Base-by-base conservation (phyloP, 2,329 filamentous ascomycete species). In the Talaromyces sp. region DNA sequence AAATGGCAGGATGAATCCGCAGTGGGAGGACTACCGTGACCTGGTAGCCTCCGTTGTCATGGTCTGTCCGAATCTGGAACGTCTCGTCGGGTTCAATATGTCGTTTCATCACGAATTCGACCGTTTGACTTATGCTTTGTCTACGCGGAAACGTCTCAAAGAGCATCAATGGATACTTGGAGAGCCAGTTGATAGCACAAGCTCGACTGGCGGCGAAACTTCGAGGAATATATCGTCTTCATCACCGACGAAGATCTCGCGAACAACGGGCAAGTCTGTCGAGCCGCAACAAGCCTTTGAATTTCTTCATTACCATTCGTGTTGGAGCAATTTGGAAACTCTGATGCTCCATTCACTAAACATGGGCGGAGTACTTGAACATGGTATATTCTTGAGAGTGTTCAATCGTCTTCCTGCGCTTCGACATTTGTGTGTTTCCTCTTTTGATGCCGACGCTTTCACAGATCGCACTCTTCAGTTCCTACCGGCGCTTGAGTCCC, bases 121-220 rank as follows among this genome's bases (percentile, higher is more conserved):
- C 64, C 78, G 81, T 19, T 67, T 83, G 19, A 81, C 77, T 10
- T 76, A 84, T 64, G 81, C 82, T 2, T 65, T 85, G 19, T 82
- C 82, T 0, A 82, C 80, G 5, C 73, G 82, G 40, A 72, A 74
- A 53, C 77, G 78, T 53, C 67, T 86, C 36, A 82, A 77, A 63
- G 78, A 83, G 63, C 78, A 83, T 54, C 74, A 78, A 1, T 85
- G 83, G 83, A 69, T 83, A n/a, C 66, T 84, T 40, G 77, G 75
- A 17, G 76, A 78, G 58, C 74, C 77, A 40, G 61, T 70, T 3
- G 75, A 75, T 59, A 39, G 9, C 5, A 31, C 46, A 22, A 17
- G 69, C 70, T 52, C 70, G 60, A 63, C 62, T 17, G 65, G 40
- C 62, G 58, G 22, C 66, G 72, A 62, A 51, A 69, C 19, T 56